Base-by-base conservation (phyloP, 371 early-diverging fungal species). In the Zychaea mexicana region DNA sequence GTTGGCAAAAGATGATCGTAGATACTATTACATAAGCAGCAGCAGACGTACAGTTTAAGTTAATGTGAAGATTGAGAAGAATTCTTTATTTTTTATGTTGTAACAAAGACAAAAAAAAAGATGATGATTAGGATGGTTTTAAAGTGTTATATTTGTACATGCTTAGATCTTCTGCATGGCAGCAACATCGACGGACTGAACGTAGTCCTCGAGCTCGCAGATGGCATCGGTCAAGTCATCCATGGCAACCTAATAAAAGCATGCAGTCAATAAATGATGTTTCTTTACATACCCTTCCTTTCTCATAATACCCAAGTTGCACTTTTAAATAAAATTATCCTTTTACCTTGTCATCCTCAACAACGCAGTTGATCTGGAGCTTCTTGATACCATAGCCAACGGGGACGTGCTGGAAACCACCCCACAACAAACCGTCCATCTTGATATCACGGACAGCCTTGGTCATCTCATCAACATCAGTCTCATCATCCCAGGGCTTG, bases 401-500 rank as follows among this genome's bases (percentile, higher is more conserved):
- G 61, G 96, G 74, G 55, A 90, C 79, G 55, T 87, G 85, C 84
- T 94, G 88, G 64, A 70, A 76, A 73, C 86, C 83, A 79, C 94
- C 95, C 97, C 97, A 97, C 71, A 92, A 71, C 57, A 96, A 90
- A 79, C 97, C 97, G 61, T 94, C 94, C 92, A 94, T 89, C 19
- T 65, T 63, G 65, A 97, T 92, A 54, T 68, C 75, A 67, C 86
- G 84, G 81, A 97, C 94, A 66, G 70, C 67, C 13, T 70, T 71
- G 73, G 93, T 92, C 71, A 97, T 76, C 49, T 77, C 94, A 30
- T 79, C 85, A 83, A 95, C 86, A 70, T 91, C 87, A 62, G 97
- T 97, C 70, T 96, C 96, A 81, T 95, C 95, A 83, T 96, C 97
- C 97, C 97, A 97, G 70, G 97, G 96, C 93, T 97, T 97, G 73